Conservation (phyloP, 257 asterid species). For the Capsicum chinense region DNA sequence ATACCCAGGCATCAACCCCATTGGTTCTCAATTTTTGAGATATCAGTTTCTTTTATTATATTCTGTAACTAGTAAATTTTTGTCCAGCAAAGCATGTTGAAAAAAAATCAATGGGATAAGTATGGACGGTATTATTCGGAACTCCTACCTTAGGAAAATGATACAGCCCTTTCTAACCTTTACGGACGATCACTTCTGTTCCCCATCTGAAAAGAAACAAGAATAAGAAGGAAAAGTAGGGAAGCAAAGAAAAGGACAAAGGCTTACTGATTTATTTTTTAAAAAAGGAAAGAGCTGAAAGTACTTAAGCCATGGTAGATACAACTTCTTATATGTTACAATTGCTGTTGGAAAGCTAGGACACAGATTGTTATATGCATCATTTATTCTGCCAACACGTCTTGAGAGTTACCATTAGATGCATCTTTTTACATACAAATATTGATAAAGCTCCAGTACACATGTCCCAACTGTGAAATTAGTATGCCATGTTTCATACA, state of each 20-base stretch:
- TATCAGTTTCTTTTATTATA: background rate
- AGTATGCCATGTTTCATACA: background rate
- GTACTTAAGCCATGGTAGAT: background rate
- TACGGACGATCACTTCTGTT: background rate
- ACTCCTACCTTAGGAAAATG: background rate
- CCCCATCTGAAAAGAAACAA: constrained; percentile 4
- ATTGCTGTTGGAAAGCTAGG: background rate
- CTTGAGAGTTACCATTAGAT: background rate
- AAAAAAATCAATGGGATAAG: background rate
- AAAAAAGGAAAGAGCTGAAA: background rate
- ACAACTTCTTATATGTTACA: background rate
- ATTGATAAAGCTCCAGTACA: background rate
- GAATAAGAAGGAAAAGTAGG: background rate
- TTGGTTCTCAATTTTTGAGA: constrained; percentile 5
- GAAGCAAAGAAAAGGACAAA: background rate
- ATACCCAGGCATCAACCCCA: background rate
- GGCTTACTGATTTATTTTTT: background rate
- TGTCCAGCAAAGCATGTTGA: background rate
- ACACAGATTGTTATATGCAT: constrained; percentile 6
- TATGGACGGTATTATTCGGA: background rate
- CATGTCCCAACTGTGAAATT: constrained; percentile 17
- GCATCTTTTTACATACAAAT: background rate
- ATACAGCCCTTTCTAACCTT: background rate
- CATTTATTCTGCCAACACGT: constrained; percentile 15
- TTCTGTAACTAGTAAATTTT: background rate